Percentiles rank a stretch among this genome's conserved stretches.
Evolutionary conservation across 768 basidiomycete species (phyloP).

Genomic region (Hericium rajendrae): DNA sequence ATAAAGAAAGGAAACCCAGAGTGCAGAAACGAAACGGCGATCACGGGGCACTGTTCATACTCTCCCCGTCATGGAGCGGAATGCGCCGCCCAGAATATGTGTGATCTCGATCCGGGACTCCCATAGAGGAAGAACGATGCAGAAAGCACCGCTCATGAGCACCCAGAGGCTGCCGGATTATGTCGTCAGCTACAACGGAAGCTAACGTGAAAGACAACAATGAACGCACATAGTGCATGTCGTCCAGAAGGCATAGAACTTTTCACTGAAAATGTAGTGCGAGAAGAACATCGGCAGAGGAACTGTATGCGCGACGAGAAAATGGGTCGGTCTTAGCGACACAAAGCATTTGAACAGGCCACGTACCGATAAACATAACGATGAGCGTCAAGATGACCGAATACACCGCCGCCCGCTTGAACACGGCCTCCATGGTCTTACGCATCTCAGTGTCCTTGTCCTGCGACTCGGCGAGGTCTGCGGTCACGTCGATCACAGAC

Average conservation of each 20-base stretch:
- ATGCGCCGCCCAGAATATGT: slow-evolving; percentile 12
- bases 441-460: not conserved
- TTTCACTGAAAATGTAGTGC: slow-evolving; percentile 24
- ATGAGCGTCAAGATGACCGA: slow-evolving; percentile 19
- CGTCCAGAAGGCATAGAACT: slow-evolving; percentile 27
- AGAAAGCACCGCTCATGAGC: slow-evolving; percentile 20
- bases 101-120: slow-evolving; percentile 21
- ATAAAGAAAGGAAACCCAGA: too few relatives aligned
- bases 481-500: not conserved
- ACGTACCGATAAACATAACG: slow-evolving; percentile 21
- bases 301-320: slow-evolving; percentile 9
- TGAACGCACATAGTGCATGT: slow-evolving; percentile 23
- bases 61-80: not conserved
- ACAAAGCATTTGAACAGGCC: not conserved
- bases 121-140: slow-evolving; percentile 22
- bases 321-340: too few relatives aligned
- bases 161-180: slow-evolving; percentile 19
- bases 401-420: slow-evolving; percentile 22
- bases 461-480: not conserved
- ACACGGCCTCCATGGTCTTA: slow-evolving; percentile 16
- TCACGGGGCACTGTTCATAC: too few relatives aligned
- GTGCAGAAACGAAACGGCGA: too few relatives aligned
- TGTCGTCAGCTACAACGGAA: not conserved
- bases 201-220: too few relatives aligned
- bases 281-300: slow-evolving; percentile 29